Evolutionary conservation across 257 asterid species (phyloP).

Genomic region (Nyctanthes arbortristis): DNA sequence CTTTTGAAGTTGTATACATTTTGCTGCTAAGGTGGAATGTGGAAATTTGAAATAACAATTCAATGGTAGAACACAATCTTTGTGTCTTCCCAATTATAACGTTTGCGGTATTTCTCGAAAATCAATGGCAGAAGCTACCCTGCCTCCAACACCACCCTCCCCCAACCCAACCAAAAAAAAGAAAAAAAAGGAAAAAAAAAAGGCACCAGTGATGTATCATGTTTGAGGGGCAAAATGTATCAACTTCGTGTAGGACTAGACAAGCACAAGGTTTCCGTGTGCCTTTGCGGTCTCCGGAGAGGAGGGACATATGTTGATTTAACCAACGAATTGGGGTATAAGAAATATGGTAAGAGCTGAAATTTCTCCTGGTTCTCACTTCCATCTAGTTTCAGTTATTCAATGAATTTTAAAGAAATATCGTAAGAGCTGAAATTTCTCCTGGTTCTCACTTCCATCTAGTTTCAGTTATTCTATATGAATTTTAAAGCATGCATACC

Average conservation of each 20-base stretch:
- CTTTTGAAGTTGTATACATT: no score
- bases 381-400: not conserved
- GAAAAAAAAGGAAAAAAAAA: no score
- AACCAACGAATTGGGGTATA: constrained; percentile 40
- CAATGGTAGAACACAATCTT: no score
- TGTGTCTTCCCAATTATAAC: no score
- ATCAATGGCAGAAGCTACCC: no score
- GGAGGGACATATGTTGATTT: constrained; percentile 39
- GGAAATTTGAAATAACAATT: no score
- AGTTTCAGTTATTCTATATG: not conserved
- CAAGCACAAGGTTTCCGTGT: constrained; percentile 49
- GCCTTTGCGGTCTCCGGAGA: constrained; percentile 55
- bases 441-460: not conserved
- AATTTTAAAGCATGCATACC: constrained; percentile 15
- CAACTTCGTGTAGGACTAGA: constrained; percentile 53
- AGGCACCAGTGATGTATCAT: no score
- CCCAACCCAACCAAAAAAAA: no score
- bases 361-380: not conserved
- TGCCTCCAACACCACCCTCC: no score
- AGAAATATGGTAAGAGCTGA: constrained; percentile 20
- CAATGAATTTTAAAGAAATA: constrained; percentile 7
- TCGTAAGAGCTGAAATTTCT: constrained; percentile 12
- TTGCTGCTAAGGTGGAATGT: no score
- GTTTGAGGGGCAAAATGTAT: no score
- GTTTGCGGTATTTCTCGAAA: no score